Conservation (phyloP, 495 filamentous ascomycete species). For the Lasiosphaeriaceae sp. region DNA sequence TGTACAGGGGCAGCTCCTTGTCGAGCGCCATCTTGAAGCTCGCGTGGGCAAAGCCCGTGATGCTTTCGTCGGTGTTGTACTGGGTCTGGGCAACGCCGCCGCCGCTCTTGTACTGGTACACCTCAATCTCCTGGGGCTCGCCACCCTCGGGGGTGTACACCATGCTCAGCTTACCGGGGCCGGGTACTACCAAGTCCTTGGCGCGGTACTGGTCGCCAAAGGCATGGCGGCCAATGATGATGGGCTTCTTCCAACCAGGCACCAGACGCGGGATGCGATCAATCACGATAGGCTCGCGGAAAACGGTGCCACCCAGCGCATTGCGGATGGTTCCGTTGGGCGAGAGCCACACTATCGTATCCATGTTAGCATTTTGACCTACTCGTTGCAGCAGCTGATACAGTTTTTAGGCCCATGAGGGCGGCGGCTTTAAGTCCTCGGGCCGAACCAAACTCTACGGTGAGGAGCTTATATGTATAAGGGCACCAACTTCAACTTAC, state of each 20-base stretch:
- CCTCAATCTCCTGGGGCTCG: conserved; percentile 79
- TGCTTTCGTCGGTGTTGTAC: conserved; percentile 97
- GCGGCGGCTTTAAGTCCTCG: neutral
- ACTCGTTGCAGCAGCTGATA: neutral
- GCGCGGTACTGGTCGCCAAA: conserved; percentile 99
- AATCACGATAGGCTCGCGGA: conserved; percentile 97
- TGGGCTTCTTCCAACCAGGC: conserved; percentile 95
- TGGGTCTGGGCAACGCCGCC: conserved; percentile 88
- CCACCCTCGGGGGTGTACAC: conserved; percentile 85
- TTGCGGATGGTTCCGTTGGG: conserved; percentile 99
- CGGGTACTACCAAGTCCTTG: conserved; percentile 77
- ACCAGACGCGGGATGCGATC: conserved; percentile 86
- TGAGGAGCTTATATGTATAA: no score
- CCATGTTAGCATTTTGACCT: conserved; percentile 10
- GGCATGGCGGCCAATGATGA: conserved; percentile 97
- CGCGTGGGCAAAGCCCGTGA: conserved; percentile 89
- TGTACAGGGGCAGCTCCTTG: conserved; percentile 86
- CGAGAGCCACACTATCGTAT: conserved; percentile 77
- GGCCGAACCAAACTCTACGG: neutral
- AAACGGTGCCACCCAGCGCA: conserved; percentile 90
- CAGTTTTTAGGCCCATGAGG: no score
- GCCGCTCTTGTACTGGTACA: conserved; percentile 79
- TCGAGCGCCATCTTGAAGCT: conserved; percentile 89
- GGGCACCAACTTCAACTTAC: conserved; percentile 49
- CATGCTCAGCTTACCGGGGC: conserved; percentile 84